A percentile compares a stretch with the other conserved stretches of the same genome.
These are phyloP conservation scores for Geum urbanum DNA, from an alignment of 306 rosid species.

Conservation along the genomic window DNA sequence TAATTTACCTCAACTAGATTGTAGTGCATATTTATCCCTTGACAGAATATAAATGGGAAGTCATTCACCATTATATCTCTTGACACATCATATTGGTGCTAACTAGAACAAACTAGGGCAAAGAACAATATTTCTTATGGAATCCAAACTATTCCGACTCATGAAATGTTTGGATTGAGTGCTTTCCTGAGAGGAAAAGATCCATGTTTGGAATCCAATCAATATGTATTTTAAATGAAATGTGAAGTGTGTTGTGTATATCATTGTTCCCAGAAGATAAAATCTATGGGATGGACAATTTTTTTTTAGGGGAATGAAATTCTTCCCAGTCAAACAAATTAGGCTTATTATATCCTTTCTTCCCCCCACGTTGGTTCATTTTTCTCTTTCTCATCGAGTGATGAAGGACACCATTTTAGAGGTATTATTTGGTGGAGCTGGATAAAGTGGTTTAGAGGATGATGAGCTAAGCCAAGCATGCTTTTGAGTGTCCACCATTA, in stretches of 20 bases:
- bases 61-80: not conserved
- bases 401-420: not conserved
- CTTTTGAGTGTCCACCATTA: not conserved
- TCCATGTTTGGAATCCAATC: no score
- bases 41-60: not conserved
- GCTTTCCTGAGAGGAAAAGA: not conserved
- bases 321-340: not conserved
- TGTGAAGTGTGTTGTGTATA: not conserved
- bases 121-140: slow-evolving; percentile 2
- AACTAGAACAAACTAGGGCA: slow-evolving; percentile 2
- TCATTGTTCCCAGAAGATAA: not conserved
- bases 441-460: not conserved
- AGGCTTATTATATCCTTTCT: not conserved
- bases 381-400: not conserved
- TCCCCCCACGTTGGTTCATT: not conserved
- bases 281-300: not conserved
- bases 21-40: not conserved
- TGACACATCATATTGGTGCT: not conserved
- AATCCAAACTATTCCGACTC: not conserved
- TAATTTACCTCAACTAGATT: not conserved
- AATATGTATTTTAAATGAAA: not conserved
- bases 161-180: not conserved
- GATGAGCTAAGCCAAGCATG: not conserved
- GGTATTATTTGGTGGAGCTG: slow-evolving; percentile 3
- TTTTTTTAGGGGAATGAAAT: not conserved